Evolutionary conservation across 1,139 yeast species (phyloP), one percentile per base, ranked within the genome.

Genomic region (Candida frijolesensis): DNA sequence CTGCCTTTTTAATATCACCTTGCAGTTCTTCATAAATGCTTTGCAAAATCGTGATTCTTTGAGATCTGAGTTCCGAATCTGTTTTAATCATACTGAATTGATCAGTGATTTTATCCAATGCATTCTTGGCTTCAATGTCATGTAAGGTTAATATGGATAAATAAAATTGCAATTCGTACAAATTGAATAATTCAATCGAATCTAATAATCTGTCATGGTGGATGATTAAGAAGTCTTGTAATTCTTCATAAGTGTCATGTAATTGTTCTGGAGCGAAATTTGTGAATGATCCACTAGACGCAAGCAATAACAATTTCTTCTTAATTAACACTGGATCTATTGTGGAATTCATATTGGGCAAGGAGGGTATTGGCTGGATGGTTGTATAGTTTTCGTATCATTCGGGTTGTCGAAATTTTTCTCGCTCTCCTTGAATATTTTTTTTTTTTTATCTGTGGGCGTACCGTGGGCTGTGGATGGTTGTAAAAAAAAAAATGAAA

Each of bases 121-220:
- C 74, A 12, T 79, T 68, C 58, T 85, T 82, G 14, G 97, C 96
- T 57, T 84, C 90, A 1, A 74, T 69, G 60, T 90, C 96, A 54
- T 83, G 79, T 45, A 82, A 75, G n/a, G 89, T 70, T 54, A 85
- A 72, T 40, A 90, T 66, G 2, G 85, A 72, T 44, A 91, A 72
- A 61, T 83, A 84, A 64, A 89, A 89, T 50, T 87, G 85, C 61
- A 89, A 78, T 63, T 89, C 96, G 54, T 84, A 74, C 35, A 91
- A 67, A 14, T 79, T 74, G 63, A 78, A 85, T 53, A 80, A 73
- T 47, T 86, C 89, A 12, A 72, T 64, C 32, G 82, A 74, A 10
- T 70, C 71, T 45, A 76, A 66, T 18, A 34, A 4, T 40, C 56
- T 60, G 51, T 64, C 71, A 19, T 70, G 59, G 49, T 64, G 51